These are phyloP conservation scores for Lentinus tigrinus DNA, from an alignment of 768 basidiomycete species.

Conservation along the genomic window DNA sequence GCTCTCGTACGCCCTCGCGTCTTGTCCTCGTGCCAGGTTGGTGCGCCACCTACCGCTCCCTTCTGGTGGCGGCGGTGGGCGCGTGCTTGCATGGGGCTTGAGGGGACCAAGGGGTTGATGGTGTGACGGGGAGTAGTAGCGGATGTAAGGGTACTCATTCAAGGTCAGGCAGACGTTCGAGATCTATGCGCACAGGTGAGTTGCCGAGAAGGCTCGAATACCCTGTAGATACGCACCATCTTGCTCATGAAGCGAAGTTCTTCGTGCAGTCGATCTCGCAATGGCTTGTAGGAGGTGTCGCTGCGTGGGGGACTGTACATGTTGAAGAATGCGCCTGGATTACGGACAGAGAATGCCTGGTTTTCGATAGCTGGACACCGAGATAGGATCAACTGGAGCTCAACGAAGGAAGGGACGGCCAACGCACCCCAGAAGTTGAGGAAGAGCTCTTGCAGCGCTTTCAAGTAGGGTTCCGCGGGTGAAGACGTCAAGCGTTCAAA, in stretches of 20 bases:
- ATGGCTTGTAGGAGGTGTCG: constrained; percentile 61
- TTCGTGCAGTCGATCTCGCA: constrained; percentile 79
- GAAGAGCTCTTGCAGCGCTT: constrained; percentile 80
- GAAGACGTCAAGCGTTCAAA: constrained; percentile 75
- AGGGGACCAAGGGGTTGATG: constrained; percentile 86
- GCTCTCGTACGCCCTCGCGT: constrained; percentile 65
- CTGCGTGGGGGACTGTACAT: constrained; percentile 83
- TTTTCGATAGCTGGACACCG: constrained; percentile 70
- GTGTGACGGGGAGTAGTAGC: constrained; percentile 85
- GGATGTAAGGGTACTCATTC: constrained; percentile 89
- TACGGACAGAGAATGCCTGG: constrained; percentile 77
- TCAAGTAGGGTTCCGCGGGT: constrained; percentile 75
- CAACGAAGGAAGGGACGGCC: constrained; percentile 12
- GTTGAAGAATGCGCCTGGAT: constrained; percentile 82
- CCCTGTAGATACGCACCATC: constrained; percentile 44
- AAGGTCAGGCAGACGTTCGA: constrained; percentile 86
- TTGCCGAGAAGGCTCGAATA: not conserved
- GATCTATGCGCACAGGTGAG: constrained; percentile 47
- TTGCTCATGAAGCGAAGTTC: constrained; percentile 78
- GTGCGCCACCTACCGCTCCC: constrained; percentile 73
- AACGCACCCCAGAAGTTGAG: constrained; percentile 89
- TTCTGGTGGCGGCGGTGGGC: constrained; percentile 63
- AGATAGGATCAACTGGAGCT: not conserved
- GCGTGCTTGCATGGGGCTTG: constrained; percentile 61
- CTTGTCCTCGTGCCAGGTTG: constrained; percentile 71